Percentiles rank a stretch among this genome's conserved stretches.
Conservation (phyloP, 2,329 filamentous ascomycete species). For the Hypoxylon sp. region DNA sequence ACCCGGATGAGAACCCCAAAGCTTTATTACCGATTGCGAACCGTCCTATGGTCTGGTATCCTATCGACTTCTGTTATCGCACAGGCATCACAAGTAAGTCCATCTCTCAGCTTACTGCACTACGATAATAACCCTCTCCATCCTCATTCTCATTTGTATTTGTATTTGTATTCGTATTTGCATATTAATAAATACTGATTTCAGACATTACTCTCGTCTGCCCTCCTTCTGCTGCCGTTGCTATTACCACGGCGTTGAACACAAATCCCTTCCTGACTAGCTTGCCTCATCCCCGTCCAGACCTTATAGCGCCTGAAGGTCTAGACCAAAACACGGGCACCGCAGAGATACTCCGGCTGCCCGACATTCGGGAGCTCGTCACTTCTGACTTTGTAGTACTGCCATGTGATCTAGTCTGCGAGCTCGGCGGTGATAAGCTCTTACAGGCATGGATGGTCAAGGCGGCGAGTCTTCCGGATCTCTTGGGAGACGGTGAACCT, state of each 20-base stretch:
- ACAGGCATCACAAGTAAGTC: slow-evolving; percentile 79
- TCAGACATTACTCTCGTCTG: slow-evolving; percentile 73
- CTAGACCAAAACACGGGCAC: slow-evolving; percentile 89
- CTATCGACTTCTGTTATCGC: slow-evolving; percentile 85
- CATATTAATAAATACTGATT: slow-evolving; percentile 18
- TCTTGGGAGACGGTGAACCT: slow-evolving; percentile 61
- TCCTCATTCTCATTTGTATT: not conserved
- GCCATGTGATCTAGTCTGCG: slow-evolving; percentile 93
- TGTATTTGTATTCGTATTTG: not conserved
- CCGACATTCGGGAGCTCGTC: slow-evolving; percentile 82
- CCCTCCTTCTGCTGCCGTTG: slow-evolving; percentile 72
- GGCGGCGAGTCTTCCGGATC: slow-evolving; percentile 74
- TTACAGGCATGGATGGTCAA: slow-evolving; percentile 94
- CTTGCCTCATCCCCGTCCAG: slow-evolving; percentile 77
- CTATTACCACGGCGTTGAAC: slow-evolving; percentile 76
- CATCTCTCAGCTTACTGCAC: not conserved
- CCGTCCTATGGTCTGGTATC: slow-evolving; percentile 90
- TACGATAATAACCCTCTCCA: not conserved
- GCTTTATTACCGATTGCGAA: slow-evolving; percentile 86
- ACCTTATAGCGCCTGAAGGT: slow-evolving; percentile 79
- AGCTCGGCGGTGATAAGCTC: slow-evolving; percentile 83
- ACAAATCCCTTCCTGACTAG: slow-evolving; percentile 82
- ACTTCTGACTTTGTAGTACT: slow-evolving; percentile 89
- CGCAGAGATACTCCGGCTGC: slow-evolving; percentile 85
- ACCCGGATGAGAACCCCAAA: slow-evolving; percentile 83